Evolutionary conservation across 257 asterid species (phyloP), one percentile per base, ranked within the genome.

Genomic region (Ocimum tenuiflorum): DNA sequence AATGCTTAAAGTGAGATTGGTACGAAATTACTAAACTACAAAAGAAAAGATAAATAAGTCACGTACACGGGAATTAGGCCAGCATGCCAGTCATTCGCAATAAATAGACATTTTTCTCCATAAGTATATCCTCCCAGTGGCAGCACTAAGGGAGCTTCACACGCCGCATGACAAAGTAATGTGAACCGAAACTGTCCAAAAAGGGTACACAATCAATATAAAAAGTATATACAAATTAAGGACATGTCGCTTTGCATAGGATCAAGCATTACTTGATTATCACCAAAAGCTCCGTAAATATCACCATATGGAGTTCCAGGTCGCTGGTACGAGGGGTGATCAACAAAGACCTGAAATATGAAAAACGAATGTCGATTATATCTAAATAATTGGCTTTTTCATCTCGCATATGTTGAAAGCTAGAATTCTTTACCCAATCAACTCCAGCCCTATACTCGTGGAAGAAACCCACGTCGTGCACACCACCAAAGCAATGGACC

Each of bases 81-180:
- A 74, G 99, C 97, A 67, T 90, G 99, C 99, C 99, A 94, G 49
- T 94, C 99, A 67, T 94, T 94, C 55, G 97, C 97, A 67, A 94
- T 83, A 81, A 94, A 94, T 53, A 94, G 58, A 74, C 96, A 94
- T 45, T 94, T 86, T 77, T 94, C 95, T 63, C 97, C 97, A 20
- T 90, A 94, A 22, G 94, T 90, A 78, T 74, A 90, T 31, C 99
- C 99, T 75, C 99, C 97, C 51, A 94, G 61, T 1, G 92, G 91
- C 75, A 94, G 90, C 80, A 90, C 88, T 69, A 94, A 80, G 14
- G 97, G 97, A 75, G 97, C 99, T 86, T 94, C 99, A 72, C 97
- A 90, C 36, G 96, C 99, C 68, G 95, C 97, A 59, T 94, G 91
- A 71, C 96, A 94, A 66, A 94, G 95, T 76, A 94, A 79, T 46